A percentile compares a stretch with the other conserved stretches of the same genome.
Conservation (phyloP, 2,329 filamentous ascomycete genomes). For the Exophiala sp. region DNA sequence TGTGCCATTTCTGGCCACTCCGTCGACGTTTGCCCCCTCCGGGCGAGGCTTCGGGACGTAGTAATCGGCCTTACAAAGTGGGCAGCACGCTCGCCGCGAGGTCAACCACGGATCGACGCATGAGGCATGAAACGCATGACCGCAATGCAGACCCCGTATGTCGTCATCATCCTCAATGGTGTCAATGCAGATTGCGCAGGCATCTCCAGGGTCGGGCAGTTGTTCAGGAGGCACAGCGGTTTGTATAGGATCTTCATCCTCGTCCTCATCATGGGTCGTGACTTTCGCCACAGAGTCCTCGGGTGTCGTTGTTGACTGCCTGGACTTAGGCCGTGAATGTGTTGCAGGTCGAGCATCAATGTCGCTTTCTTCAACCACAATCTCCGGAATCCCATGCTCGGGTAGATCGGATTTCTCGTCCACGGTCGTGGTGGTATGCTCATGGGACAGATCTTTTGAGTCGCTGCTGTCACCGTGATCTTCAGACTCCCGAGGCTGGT, state of each 20-base stretch:
- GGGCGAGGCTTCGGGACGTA: slow-evolving; percentile 86
- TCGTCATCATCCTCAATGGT: slow-evolving; percentile 92
- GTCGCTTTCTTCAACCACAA: slow-evolving; percentile 26
- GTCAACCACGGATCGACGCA: slow-evolving; percentile 97
- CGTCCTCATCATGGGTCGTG: slow-evolving; percentile 60
- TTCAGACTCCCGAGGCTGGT: slow-evolving; percentile 33
- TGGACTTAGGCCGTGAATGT: slow-evolving; percentile 17
- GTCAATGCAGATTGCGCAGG: slow-evolving; percentile 95
- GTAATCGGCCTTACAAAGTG: slow-evolving; percentile 96
- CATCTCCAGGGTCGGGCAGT: slow-evolving; percentile 75
- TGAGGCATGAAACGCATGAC: slow-evolving; percentile 95
- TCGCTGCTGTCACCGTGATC: slow-evolving; percentile 12
- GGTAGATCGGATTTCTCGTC: slow-evolving; percentile 15
- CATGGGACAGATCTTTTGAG: slow-evolving; percentile 13
- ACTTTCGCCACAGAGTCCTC: slow-evolving; percentile 38
- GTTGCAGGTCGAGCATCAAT: slow-evolving; percentile 16
- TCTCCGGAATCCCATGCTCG: slow-evolving; percentile 17
- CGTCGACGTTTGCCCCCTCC: slow-evolving; percentile 41
- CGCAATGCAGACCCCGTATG: slow-evolving; percentile 85
- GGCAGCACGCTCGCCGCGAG: slow-evolving; percentile 87
- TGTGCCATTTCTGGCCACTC: slow-evolving; percentile 9
- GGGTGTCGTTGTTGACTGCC: slow-evolving; percentile 25
- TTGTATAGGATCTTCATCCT: slow-evolving; percentile 70
- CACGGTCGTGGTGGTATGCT: slow-evolving; percentile 9
- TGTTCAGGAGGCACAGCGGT: slow-evolving; percentile 76